A percentile compares a stretch with the other conserved stretches of the same genome.
These are phyloP conservation scores for Plasmodium berghei DNA, from an alignment of 169 alveolate species.

Conservation along the genomic window DNA sequence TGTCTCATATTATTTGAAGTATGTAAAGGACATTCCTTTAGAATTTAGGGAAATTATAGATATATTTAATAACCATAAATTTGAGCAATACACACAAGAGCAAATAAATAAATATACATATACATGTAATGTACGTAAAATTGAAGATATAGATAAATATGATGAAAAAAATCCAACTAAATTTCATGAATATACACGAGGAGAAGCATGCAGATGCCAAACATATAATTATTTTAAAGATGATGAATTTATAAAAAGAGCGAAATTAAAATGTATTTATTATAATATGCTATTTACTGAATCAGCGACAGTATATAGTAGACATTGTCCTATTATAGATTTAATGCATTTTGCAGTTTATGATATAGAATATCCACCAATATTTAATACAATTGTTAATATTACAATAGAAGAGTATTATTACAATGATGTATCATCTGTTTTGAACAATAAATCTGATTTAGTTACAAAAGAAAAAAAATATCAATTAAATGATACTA, in stretches of 20 bases:
- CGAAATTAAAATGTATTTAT: conserved; percentile 56
- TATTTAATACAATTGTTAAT: conserved; percentile 58
- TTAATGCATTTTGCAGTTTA: conserved; percentile 40
- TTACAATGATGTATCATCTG: conserved; percentile 55
- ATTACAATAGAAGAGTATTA: conserved; percentile 69
- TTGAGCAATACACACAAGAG: conserved; percentile 22
- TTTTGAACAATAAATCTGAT: conserved; percentile 42
- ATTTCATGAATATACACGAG: conserved; percentile 60
- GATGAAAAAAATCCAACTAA: conserved; percentile 54
- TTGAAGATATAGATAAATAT: conserved; percentile 38
- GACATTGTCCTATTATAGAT: conserved; percentile 55
- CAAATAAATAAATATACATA: conserved; percentile 17
- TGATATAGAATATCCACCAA: conserved; percentile 73
- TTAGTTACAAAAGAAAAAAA: conserved; percentile 69
- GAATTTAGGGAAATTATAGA: conserved; percentile 65
- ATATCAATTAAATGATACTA: conserved; percentile 62
- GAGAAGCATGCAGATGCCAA: conserved; percentile 62
- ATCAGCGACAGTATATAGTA: conserved; percentile 46
- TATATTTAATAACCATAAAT: conserved; percentile 46
- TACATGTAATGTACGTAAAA: conserved; percentile 30
- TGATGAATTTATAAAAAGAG: conserved; percentile 47
- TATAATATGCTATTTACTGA: conserved; percentile 57
- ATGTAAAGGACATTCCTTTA: conserved; percentile 64
- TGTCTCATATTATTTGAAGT: conserved; percentile 42
- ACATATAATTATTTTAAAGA: conserved; percentile 48